These are phyloP conservation scores for Microthlaspi erraticum DNA, from an alignment of 345 rosid species.

Conservation along the genomic window DNA sequence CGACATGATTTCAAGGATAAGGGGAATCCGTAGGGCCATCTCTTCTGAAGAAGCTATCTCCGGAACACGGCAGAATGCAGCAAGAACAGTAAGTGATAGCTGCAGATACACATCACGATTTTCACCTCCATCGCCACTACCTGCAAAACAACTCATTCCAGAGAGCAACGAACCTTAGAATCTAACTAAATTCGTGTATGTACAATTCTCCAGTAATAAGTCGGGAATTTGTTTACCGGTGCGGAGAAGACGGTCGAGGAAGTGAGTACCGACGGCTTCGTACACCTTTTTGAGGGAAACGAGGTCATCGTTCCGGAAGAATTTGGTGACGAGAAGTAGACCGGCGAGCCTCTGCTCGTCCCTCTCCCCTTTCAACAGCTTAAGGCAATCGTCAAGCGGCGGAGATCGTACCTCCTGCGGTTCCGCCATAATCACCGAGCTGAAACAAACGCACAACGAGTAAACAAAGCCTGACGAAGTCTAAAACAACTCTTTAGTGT, in stretches of 20 bases:
- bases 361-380: conserved; percentile 74
- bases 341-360: conserved; percentile 97
- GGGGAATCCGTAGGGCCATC: conserved; percentile 72
- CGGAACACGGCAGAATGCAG: conserved; percentile 75
- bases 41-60: conserved; percentile 77
- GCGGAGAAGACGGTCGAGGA: conserved; percentile 74
- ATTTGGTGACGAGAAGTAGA: conserved; percentile 77
- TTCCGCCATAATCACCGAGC: conserved; percentile 45
- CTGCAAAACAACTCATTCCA: conserved; percentile 38
- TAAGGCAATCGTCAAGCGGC: conserved; percentile 78
- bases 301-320: conserved; percentile 66
- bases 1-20: conserved; percentile 62
- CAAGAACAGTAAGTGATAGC: conserved; percentile 73
- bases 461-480: neutral
- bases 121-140: conserved; percentile 49
- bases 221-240: conserved; percentile 57
- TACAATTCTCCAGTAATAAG: neutral
- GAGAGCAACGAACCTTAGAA: neutral
- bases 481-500: neutral
- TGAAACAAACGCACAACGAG: neutral
- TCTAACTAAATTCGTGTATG: neutral
- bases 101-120: conserved; percentile 79
- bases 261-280: conserved; percentile 66
- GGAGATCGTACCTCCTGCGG: conserved; percentile 45
- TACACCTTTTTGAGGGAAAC: conserved; percentile 60